Conservation (phyloP, 768 basidiomycete species). For the Hemileccinum impolitum region DNA sequence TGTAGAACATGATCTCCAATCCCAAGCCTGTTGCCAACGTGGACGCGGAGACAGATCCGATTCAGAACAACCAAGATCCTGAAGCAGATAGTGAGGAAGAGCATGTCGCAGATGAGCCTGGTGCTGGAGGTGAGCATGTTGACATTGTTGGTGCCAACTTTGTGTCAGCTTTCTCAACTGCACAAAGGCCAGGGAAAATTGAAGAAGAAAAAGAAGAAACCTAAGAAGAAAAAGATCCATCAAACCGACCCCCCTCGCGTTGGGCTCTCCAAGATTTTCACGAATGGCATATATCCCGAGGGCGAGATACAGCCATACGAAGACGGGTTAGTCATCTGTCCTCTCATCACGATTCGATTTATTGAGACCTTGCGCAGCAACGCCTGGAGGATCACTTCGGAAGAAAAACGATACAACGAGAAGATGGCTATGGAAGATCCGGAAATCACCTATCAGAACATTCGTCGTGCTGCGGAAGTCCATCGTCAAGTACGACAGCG, state of each 20-base stretch:
- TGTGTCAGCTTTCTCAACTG: neutral
- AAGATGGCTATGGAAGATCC: conserved; percentile 75
- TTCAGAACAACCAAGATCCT: conserved; percentile 17
- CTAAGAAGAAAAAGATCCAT: conserved; percentile 76
- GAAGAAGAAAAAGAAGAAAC: conserved; percentile 94
- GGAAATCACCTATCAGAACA: conserved; percentile 80
- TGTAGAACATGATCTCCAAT: conserved; percentile 20
- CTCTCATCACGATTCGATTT: neutral
- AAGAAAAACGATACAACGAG: conserved; percentile 87
- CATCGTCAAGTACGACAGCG: conserved; percentile 87
- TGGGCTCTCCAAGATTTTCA: conserved; percentile 85
- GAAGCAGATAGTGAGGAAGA: conserved; percentile 35
- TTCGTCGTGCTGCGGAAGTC: conserved; percentile 92
- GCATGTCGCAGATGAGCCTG: conserved; percentile 24
- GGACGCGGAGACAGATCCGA: conserved; percentile 12
- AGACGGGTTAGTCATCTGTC: conserved; percentile 66
- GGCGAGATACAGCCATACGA: conserved; percentile 91
- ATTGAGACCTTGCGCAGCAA: conserved; percentile 52
- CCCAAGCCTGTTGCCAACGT: conserved; percentile 8
- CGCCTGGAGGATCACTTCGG: conserved; percentile 81
- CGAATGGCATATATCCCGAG: conserved; percentile 82
- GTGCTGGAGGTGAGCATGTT: conserved; percentile 26
- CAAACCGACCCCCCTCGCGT: conserved; percentile 93
- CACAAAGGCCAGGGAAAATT: conserved; percentile 60
- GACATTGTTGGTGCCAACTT: neutral